Base-by-base conservation (phyloP, 805 yeast genomes). In the Candida fluviatilis region DNA sequence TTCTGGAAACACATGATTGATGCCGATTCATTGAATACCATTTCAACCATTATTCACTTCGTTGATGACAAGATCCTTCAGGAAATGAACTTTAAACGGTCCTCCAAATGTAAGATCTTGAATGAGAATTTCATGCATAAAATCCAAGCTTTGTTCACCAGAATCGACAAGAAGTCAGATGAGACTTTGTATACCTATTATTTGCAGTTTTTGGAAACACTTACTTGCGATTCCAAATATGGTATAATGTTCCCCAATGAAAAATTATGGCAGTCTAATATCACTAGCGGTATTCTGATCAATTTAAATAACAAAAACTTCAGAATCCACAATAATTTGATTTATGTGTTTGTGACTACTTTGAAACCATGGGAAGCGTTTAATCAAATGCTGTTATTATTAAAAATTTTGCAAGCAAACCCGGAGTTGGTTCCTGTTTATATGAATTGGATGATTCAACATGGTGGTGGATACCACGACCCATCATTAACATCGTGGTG, bases 361-460 rank as follows among this genome's bases (percentile, higher is more conserved):
- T 66, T 90, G 50, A 86, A 84, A 49, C 95, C 96, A 1, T 81
- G 95, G 86, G 89, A 84, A 45, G 82, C 84, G 44, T 73, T 71
- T 14, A 42, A 62, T 18, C 95, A 88, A 49, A 62, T 81, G 39
- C 72, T 73, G 11, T 66, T 84, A 13, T 73, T 72, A 0, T 50
- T 78, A 5, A 53, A 59, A 10, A 71, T 84, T 13, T 62, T 91
- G 27, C 43, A 58, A 3, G 53, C 64, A 25, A 67, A 77, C 29
- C 84, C 86, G 2, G 96, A 89, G 50, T 64, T 91, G 16, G 70
- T 85, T 1, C 80, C 87, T 1, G 84, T 89, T 1, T 90, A 83
- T 48, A 70, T 78, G 46, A 65, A 73, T 40, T 72, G 78, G 61
- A 51, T 80, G 11, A 71, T 76, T 2, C 55, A 66, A n/a, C 60